Conservation (phyloP, 192 early-diverging fungal genomes). For the Backusella morwellensis region DNA sequence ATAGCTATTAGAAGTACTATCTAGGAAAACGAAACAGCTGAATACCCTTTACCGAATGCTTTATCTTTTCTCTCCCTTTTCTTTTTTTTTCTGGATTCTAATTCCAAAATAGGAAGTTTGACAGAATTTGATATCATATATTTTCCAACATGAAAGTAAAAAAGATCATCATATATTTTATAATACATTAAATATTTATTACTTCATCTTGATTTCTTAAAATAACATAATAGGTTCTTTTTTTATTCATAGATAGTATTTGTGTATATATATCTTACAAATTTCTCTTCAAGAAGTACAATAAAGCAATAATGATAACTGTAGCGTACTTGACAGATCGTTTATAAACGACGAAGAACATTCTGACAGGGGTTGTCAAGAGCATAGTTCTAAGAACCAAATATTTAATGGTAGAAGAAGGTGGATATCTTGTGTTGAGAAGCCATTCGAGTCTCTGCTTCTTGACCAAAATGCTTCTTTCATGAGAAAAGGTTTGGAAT, state of each 20-base stretch:
- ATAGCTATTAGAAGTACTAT: too few species aligned
- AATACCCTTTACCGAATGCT: neutral
- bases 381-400: conserved; percentile 15
- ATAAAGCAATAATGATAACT: neutral
- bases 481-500: conserved; percentile 81
- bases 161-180: neutral
- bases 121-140: neutral
- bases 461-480: conserved; percentile 57
- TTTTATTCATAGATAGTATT: neutral
- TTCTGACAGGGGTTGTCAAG: neutral
- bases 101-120: neutral
- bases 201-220: neutral
- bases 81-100: neutral
- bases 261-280: neutral
- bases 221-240: neutral
- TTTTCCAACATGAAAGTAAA: neutral
- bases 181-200: neutral
- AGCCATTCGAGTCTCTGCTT: conserved; percentile 33
- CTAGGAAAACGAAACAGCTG: neutral
- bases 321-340: neutral
- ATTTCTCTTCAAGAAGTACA: neutral
- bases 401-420: conserved; percentile 19
- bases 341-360: neutral
- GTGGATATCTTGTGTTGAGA: conserved; percentile 27
- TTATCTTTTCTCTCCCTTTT: neutral